Base-by-base conservation (phyloP, 2,329 filamentous ascomycete genomes). In the Fusarium newnesense region DNA sequence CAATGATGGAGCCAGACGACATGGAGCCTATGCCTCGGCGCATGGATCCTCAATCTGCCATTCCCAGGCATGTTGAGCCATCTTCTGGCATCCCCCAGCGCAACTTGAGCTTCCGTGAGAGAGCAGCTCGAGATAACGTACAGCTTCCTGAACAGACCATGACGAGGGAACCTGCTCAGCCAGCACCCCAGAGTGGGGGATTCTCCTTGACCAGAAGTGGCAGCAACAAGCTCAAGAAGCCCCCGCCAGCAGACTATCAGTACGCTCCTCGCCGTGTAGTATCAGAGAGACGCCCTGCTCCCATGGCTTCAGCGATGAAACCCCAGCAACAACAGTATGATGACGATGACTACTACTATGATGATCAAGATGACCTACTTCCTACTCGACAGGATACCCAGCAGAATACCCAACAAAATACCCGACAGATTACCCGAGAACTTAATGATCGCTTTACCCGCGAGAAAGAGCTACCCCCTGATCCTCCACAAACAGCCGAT, bases 31-130 rank as follows among this genome's bases (percentile, higher is more conserved):
- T 57, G 24, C 72, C 75, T 37, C 67, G 57, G 28, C 72, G 59
- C n/a, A 49, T 60, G 19, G 75, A 78, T 30, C 70, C 75, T 32
- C 72, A 75, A 24, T 76, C 81, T 6, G 81, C 79, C 15, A 74
- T 85, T 32, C 86, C 87, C 7, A 86, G 87, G 76, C 86, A 88
- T 47, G 89, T 57, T 13, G 75, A 78, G 40, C 70, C 73, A 30
- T 69, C 74, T 12, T 78, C 81, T 13, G 81, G 79, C 19, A 75
- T 85, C 21, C 86, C 87, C 7, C 86, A 87, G 76, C 86, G 88
- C 56, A 89, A 89, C 58, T 76, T 89, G 44, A 91, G 89, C 79
- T 89, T 90, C 79, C 87, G 88, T n/a, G 89, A 91, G 71, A 86
- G 88, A 59, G 84, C 89, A 11, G 84, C 82, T 6, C 84, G 83